phyloP scores from a whole-genome alignment of 768 basidiomycete genomes.

The Tulasnella sp. region DNA sequence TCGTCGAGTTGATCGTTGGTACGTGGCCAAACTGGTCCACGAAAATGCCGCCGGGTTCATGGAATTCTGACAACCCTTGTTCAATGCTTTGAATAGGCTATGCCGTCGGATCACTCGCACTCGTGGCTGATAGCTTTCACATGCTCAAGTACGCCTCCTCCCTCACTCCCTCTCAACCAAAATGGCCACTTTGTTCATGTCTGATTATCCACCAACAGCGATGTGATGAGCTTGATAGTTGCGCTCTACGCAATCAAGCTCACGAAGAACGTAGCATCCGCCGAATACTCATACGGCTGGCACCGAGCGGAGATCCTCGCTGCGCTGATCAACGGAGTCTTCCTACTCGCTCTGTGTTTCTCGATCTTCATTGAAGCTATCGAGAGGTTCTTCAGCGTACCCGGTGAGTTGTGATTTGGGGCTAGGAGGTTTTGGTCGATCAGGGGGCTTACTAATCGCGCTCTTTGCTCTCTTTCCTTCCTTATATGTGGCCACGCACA shows the following conservation, averaged over 20 bases:
- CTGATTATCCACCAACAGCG: constrained; percentile 45
- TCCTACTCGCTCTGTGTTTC: constrained; percentile 92
- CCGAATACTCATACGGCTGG: constrained; percentile 97
- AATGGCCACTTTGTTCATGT: not conserved
- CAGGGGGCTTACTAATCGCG: constrained; percentile 3
- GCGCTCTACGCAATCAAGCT: constrained; percentile 95
- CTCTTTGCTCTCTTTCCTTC: not conserved
- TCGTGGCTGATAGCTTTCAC: constrained; percentile 95
- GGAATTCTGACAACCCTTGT: constrained; percentile 5
- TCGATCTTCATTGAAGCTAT: constrained; percentile 90
- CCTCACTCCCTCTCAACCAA: not conserved
- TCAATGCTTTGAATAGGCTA: constrained; percentile 49
- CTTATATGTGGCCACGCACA: not conserved
- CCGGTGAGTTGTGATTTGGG: constrained; percentile 45
- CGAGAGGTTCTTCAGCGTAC: constrained; percentile 77
- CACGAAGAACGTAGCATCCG: constrained; percentile 48
- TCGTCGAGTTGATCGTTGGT: constrained; percentile 56
- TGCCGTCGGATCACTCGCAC: constrained; percentile 90
- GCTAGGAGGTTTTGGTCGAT: not conserved
- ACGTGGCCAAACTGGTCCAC: no score
- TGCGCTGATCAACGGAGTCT: constrained; percentile 92
- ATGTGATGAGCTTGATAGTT: constrained; percentile 91
- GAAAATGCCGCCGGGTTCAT: no score
- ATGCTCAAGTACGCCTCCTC: constrained; percentile 78
- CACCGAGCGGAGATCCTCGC: constrained; percentile 95